Percentiles rank a stretch among this genome's conserved stretches.
Conservation (phyloP, 768 basidiomycete genomes). For the Boletus tylopilopsis region DNA sequence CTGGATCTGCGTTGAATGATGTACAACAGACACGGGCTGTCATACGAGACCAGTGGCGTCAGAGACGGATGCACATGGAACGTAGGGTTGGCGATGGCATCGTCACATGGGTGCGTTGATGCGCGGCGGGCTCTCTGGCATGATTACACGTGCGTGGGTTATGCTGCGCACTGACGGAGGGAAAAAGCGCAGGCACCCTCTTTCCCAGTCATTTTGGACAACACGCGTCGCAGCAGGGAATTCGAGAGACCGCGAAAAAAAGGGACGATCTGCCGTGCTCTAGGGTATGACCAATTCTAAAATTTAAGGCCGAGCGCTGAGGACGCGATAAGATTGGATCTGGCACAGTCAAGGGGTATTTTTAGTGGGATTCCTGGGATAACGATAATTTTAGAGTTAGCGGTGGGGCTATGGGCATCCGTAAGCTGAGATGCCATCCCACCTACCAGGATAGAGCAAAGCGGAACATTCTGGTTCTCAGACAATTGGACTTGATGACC, state of each 20-base stretch:
- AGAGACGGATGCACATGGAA: neutral
- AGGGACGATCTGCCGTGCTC: constrained; percentile 11
- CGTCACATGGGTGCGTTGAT: constrained; percentile 12
- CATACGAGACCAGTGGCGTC: neutral
- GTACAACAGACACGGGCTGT: neutral
- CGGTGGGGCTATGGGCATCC: constrained; percentile 21
- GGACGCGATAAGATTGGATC: constrained; percentile 25
- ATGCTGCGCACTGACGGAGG: no score
- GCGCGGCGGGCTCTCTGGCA: neutral
- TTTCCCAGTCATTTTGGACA: constrained; percentile 11
- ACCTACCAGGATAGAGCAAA: neutral
- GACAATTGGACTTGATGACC: neutral
- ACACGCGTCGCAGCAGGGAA: constrained; percentile 21
- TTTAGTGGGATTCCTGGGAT: no score
- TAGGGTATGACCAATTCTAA: constrained; percentile 16
- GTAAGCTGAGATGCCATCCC: neutral
- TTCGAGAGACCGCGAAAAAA: constrained; percentile 1
- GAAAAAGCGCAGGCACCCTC: constrained; percentile 10
- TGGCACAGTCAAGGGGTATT: constrained; percentile 7
- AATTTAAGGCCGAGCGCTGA: constrained; percentile 5
- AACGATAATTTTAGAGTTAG: neutral
- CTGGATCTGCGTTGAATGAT: constrained; percentile 3
- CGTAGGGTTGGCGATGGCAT: neutral
- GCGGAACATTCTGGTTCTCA: neutral
- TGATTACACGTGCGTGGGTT: neutral